Percentiles rank a stretch among this genome's conserved stretches.
Evolutionary conservation across 768 basidiomycete species (phyloP).

Genomic region (Trametes coccinea): DNA sequence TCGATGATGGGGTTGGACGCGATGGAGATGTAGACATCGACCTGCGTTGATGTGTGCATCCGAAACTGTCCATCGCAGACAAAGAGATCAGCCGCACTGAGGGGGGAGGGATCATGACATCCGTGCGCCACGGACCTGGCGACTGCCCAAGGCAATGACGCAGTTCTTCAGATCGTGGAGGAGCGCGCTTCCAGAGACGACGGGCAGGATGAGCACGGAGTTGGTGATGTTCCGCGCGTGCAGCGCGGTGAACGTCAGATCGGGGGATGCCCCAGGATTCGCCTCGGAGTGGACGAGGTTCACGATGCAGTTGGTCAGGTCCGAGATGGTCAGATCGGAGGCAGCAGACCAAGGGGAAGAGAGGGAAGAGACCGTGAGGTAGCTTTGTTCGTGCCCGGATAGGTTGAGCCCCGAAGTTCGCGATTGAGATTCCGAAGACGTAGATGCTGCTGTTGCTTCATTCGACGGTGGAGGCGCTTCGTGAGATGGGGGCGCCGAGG

Average conservation of each 20-base stretch:
- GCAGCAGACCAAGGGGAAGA: conserved; percentile 34
- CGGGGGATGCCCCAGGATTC: conserved; percentile 6
- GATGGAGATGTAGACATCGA: conserved; percentile 67
- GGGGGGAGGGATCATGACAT: not conserved
- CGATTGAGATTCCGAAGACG: not conserved
- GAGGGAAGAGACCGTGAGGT: conserved; percentile 49
- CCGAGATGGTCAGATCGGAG: conserved; percentile 63
- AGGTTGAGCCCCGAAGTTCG: conserved; percentile 40
- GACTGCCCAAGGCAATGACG: conserved; percentile 70
- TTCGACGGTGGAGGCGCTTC: too few species aligned
- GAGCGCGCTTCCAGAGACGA: conserved; percentile 69
- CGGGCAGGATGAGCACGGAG: conserved; percentile 66
- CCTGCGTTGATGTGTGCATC: conserved; percentile 72
- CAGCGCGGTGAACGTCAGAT: conserved; percentile 48
- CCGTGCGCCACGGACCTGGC: conserved; percentile 58
- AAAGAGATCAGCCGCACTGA: not conserved
- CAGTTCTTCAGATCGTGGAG: conserved; percentile 64
- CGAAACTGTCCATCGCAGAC: conserved; percentile 59
- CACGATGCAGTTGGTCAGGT: conserved; percentile 69
- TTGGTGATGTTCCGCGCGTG: conserved; percentile 63
- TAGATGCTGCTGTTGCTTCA: not conserved
- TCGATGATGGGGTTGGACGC: conserved; percentile 82
- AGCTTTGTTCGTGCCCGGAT: conserved; percentile 44
- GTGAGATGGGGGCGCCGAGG: not conserved
- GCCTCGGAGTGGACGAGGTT: conserved; percentile 49